Evolutionary conservation across 73 alveolate species (phyloP).

Genomic region (Paramecium tetraurelia): DNA sequence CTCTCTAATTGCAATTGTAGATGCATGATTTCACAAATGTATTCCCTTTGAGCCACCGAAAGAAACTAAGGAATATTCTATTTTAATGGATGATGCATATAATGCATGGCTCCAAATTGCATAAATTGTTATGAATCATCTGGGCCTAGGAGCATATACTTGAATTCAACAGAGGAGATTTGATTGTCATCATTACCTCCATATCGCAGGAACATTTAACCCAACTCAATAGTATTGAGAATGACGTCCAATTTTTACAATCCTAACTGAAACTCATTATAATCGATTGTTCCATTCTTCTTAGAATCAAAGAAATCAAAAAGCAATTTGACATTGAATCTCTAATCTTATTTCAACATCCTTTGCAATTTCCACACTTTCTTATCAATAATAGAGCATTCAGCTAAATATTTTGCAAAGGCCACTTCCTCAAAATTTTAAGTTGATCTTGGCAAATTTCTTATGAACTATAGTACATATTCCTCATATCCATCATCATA

Average conservation of each 20-base stretch:
- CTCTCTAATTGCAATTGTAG: background rate
- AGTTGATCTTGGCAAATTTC: background rate
- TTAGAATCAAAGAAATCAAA: constrained; percentile 48
- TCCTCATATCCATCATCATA: constrained; percentile 27
- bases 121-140: background rate
- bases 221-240: background rate
- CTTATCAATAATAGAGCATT: constrained; percentile 39
- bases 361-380: background rate
- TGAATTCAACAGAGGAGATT: background rate
- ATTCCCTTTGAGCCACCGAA: constrained; percentile 28
- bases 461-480: background rate
- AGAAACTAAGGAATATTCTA: background rate
- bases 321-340: constrained; percentile 9
- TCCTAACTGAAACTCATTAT: constrained; percentile 41
- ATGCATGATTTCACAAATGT: background rate
- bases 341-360: background rate
- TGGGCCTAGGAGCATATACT: background rate
- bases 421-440: constrained; percentile 9
- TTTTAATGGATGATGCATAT: constrained; percentile 41
- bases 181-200: constrained; percentile 22
- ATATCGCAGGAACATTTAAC: background rate
- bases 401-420: constrained; percentile 27
- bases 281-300: background rate
- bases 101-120: constrained; percentile 35
- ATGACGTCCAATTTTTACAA: background rate